Percentiles rank a stretch among this genome's conserved stretches.
These are phyloP conservation scores for Fusarium marasasianum DNA, from an alignment of 2,329 filamentous ascomycete genomes.

Conservation along the genomic window DNA sequence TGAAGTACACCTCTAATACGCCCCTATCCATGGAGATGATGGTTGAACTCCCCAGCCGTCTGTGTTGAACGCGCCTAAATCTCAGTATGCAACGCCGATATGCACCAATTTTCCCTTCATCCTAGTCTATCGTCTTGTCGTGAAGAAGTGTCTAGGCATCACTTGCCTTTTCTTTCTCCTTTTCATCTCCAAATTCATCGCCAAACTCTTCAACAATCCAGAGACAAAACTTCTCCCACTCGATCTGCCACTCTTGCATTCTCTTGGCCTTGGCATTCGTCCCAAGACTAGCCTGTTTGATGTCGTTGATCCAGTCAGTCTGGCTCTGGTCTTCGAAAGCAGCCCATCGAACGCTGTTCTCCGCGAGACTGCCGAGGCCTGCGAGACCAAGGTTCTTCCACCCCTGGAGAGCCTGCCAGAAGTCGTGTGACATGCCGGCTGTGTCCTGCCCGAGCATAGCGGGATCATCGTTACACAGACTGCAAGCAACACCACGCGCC, in stretches of 20 bases:
- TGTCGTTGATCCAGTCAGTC: conserved; percentile 75
- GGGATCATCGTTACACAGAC: conserved; percentile 90
- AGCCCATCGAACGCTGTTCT: conserved; percentile 92
- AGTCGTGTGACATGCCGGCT: conserved; percentile 88
- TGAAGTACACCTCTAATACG: neutral
- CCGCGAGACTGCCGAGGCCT: conserved; percentile 84
- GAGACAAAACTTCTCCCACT: conserved; percentile 90
- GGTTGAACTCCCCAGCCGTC: conserved; percentile 20
- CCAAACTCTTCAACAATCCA: conserved; percentile 86
- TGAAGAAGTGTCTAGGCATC: neutral
- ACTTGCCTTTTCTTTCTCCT: neutral
- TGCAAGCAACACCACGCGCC: conserved; percentile 83
- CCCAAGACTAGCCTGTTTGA: conserved; percentile 79
- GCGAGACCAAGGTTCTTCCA: conserved; percentile 92
- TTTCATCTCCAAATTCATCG: conserved; percentile 64
- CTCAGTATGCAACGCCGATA: conserved; percentile 12
- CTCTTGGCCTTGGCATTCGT: conserved; percentile 74
- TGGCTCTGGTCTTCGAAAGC: conserved; percentile 82
- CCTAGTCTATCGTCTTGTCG: conserved; percentile 11
- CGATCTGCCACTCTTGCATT: conserved; percentile 79
- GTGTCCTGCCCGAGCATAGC: conserved; percentile 86
- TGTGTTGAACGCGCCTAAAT: conserved; percentile 29
- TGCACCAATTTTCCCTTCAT: neutral
- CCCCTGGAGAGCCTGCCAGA: conserved; percentile 91
- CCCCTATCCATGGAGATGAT: neutral